Evolutionary conservation across 345 rosid species (phyloP).

Genomic region (Acer saccharum): DNA sequence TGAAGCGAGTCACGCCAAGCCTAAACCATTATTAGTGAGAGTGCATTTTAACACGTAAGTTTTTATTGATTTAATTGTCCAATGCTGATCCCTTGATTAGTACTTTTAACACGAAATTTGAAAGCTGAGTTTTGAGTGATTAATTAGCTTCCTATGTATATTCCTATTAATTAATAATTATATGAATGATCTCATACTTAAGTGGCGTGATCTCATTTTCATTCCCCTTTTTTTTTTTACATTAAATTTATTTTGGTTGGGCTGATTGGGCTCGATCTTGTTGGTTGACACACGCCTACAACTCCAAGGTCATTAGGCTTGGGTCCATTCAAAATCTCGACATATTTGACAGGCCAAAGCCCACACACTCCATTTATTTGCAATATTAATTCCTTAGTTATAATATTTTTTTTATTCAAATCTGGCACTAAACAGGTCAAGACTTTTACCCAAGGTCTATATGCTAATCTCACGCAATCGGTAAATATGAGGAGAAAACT

Average conservation of each 20-base stretch:
- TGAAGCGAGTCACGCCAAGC: neutral
- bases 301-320: neutral
- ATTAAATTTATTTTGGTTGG: neutral
- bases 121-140: neutral
- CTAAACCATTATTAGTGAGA: neutral
- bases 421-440: too few species aligned
- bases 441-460: too few species aligned
- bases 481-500: too few species aligned
- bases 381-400: neutral
- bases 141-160: neutral
- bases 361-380: neutral
- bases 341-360: neutral
- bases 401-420: too few species aligned
- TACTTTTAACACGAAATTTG: neutral
- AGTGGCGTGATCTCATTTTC: neutral
- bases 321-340: neutral
- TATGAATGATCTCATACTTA: neutral
- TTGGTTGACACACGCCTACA: neutral
- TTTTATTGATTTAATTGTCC: neutral
- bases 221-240: neutral
- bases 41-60: neutral
- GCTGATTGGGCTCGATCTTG: neutral
- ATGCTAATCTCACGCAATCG: too few species aligned
- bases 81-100: neutral
- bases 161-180: too few species aligned